Evolutionary conservation across 2,329 filamentous ascomycete genomes (phyloP).

Genomic region (Epichloe coenophiala): DNA sequence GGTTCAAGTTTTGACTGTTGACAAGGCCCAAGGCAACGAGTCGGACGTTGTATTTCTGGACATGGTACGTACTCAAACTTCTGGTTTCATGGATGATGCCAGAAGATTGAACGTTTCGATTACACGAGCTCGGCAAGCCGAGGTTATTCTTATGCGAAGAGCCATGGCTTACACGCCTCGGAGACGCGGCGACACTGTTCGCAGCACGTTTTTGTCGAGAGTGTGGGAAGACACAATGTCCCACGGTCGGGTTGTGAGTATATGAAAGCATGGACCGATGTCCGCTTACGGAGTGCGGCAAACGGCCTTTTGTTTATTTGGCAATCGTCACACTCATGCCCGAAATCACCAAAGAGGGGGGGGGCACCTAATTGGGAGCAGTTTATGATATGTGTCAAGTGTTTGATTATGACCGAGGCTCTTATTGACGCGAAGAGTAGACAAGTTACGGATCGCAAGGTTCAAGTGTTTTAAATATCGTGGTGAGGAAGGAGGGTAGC

Average conservation of each 20-base stretch:
- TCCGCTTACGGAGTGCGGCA: background rate
- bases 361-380: too few species aligned
- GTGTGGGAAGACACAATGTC: constrained; percentile 19
- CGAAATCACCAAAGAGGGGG: too few species aligned
- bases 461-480: too few species aligned
- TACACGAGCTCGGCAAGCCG: constrained; percentile 29
- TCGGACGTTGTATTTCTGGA: constrained; percentile 35
- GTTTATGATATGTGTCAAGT: too few species aligned
- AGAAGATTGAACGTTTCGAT: constrained; percentile 32
- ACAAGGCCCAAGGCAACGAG: constrained; percentile 32
- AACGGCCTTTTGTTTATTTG: background rate
- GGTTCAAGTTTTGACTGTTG: constrained; percentile 29
- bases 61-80: constrained; percentile 26
- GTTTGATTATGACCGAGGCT: too few species aligned
- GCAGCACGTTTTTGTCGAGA: constrained; percentile 13
- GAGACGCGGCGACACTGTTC: constrained; percentile 3
- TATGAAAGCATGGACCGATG: background rate
- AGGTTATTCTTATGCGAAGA: constrained; percentile 31
- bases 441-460: too few species aligned
- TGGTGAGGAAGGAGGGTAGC: too few species aligned
- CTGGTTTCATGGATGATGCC: constrained; percentile 28
- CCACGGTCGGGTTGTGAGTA: constrained; percentile 1
- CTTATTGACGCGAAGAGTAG: too few species aligned
- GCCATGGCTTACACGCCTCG: constrained; percentile 16
- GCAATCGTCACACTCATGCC: too few species aligned